Evolutionary conservation across 768 basidiomycete species (phyloP).

Genomic region (Austroboletus festivus): DNA sequence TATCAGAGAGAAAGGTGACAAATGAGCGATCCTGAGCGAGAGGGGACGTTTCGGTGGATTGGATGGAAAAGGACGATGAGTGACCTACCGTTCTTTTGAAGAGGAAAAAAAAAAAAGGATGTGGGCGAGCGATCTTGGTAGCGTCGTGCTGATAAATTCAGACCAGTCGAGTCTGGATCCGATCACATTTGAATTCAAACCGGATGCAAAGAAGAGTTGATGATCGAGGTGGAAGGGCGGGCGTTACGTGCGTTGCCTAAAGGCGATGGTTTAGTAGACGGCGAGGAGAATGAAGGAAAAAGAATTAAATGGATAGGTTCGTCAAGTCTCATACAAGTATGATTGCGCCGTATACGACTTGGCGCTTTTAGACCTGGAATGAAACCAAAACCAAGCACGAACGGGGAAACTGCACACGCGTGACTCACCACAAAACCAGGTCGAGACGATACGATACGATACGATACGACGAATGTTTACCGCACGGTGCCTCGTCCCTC

Average conservation of each 20-base stretch:
- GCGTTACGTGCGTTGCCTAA: slow-evolving; percentile 18
- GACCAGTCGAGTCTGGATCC: slow-evolving; percentile 19
- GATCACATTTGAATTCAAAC: slow-evolving; percentile 25
- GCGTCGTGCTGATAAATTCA: slow-evolving; percentile 13
- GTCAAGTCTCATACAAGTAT: neutral
- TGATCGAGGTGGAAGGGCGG: slow-evolving; percentile 7
- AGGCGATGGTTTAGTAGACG: too few species aligned
- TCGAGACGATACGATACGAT: too few species aligned
- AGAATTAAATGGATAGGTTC: too few species aligned
- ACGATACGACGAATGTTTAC: too few species aligned
- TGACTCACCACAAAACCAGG: neutral
- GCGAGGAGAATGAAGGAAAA: too few species aligned
- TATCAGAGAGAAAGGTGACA: neutral
- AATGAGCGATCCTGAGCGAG: neutral
- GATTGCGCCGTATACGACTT: too few species aligned
- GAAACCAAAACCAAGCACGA: too few species aligned
- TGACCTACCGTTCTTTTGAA: neutral
- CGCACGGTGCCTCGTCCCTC: too few species aligned
- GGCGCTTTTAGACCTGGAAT: neutral
- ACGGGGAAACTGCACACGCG: too few species aligned
- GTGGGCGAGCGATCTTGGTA: neutral
- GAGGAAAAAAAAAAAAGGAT: neutral
- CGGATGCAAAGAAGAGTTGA: neutral
- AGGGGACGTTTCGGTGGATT: neutral
- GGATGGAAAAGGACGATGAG: neutral